Evolutionary conservation across 2,329 filamentous ascomycete species (phyloP).

Genomic region (Colletotrichum musicola): DNA sequence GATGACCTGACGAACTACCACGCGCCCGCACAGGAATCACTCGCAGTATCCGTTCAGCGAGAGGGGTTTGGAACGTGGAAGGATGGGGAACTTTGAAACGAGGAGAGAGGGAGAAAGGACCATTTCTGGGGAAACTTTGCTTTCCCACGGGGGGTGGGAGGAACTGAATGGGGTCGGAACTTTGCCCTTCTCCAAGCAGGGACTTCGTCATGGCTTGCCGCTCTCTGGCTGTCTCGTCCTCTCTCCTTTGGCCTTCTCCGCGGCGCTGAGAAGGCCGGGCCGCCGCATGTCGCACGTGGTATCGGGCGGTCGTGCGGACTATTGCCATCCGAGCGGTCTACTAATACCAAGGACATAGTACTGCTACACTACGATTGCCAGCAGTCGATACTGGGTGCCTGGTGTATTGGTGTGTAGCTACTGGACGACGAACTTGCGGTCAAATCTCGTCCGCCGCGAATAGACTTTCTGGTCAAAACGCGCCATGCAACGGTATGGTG

Average conservation of each 20-base stretch:
- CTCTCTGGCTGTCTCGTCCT: neutral
- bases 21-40: neutral
- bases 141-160: neutral
- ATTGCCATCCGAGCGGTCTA: no score
- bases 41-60: neutral
- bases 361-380: no score
- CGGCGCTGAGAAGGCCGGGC: neutral
- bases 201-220: neutral
- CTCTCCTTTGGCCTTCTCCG: no score
- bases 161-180: neutral
- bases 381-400: no score
- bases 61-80: neutral
- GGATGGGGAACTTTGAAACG: conserved; percentile 16
- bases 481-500: conserved; percentile 28
- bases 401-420: no score
- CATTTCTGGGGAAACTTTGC: conserved; percentile 14
- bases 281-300: conserved; percentile 20
- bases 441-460: neutral
- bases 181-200: conserved; percentile 6
- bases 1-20: neutral
- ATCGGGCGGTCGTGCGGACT: neutral
- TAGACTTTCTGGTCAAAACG: conserved; percentile 32
- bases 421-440: neutral
- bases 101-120: neutral
- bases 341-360: no score